phyloP scores from a whole-genome alignment of 176 grass and related monocot genomes.

The Pharus latifolius region DNA sequence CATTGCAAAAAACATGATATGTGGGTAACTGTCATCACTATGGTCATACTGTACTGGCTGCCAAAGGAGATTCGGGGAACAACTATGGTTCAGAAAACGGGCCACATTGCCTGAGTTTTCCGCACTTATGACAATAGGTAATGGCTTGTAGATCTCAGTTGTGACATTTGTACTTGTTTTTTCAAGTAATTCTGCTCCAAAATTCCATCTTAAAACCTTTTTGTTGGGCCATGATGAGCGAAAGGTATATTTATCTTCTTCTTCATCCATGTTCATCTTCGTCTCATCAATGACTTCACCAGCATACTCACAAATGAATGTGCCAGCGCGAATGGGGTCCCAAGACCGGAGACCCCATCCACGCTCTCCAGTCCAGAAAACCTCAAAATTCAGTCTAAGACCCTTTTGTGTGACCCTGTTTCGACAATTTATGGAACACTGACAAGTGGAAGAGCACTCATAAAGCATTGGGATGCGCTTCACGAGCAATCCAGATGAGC shows the following conservation, averaged over 20 bases:
- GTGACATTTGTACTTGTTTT: neutral
- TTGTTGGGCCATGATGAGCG: neutral
- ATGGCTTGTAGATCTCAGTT: slow-evolving; percentile 7
- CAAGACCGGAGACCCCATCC: slow-evolving; percentile 59
- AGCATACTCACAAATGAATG: slow-evolving; percentile 52
- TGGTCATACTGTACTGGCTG: slow-evolving; percentile 54
- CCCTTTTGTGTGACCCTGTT: slow-evolving; percentile 53
- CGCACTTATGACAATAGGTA: slow-evolving; percentile 46
- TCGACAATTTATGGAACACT: slow-evolving; percentile 34
- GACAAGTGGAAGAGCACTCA: slow-evolving; percentile 38
- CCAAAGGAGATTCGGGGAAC: slow-evolving; percentile 62
- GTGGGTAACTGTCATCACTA: slow-evolving; percentile 32
- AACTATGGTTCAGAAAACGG: slow-evolving; percentile 67
- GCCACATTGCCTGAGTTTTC: slow-evolving; percentile 43
- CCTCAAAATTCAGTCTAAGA: slow-evolving; percentile 42
- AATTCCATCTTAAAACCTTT: slow-evolving; percentile 32
- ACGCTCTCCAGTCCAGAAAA: slow-evolving; percentile 36
- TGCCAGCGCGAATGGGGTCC: slow-evolving; percentile 56
- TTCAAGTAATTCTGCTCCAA: slow-evolving; percentile 39
- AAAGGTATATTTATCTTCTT: slow-evolving; percentile 41
- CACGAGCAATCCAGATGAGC: slow-evolving; percentile 25
- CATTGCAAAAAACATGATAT: slow-evolving; percentile 63
- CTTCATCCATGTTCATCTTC: neutral
- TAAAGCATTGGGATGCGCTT: slow-evolving; percentile 29
- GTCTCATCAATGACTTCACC: slow-evolving; percentile 42